Conservation (phyloP, 768 basidiomycete species). For the Neoboletus subvelutipes region DNA sequence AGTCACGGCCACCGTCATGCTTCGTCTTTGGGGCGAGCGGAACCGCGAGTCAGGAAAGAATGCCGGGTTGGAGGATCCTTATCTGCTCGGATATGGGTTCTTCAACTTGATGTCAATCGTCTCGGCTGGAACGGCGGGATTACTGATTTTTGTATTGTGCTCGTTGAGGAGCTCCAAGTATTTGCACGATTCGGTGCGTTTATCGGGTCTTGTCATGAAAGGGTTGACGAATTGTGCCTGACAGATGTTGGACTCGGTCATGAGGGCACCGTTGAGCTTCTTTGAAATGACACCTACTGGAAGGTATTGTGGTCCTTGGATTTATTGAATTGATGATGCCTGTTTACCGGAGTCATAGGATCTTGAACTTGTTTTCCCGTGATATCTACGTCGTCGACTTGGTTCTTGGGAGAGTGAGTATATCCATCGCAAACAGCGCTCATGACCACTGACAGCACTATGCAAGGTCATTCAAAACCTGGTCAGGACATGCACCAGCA, state of each 20-base stretch:
- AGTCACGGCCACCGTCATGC: constrained; percentile 59
- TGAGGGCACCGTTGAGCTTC: constrained; percentile 82
- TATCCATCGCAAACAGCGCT: rapidly evolving
- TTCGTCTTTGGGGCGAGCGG: constrained; percentile 83
- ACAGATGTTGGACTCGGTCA: constrained; percentile 77
- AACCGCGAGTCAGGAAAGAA: constrained; percentile 63
- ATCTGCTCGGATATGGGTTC: constrained; percentile 64
- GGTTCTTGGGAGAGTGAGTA: constrained; percentile 60
- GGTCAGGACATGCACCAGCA: constrained; percentile 60
- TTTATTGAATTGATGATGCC: neutral
- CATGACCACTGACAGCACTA: neutral
- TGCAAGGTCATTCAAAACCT: constrained; percentile 62
- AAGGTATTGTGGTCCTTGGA: constrained; percentile 43
- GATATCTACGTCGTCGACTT: constrained; percentile 89
- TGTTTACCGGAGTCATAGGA: constrained; percentile 39
- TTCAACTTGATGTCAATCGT: constrained; percentile 61
- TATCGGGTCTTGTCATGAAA: neutral
- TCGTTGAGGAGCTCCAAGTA: constrained; percentile 69
- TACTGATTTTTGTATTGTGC: constrained; percentile 77
- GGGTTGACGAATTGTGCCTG: neutral
- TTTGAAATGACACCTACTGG: constrained; percentile 90
- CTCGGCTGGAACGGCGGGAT: constrained; percentile 51
- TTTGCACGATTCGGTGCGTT: constrained; percentile 72
- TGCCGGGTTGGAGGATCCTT: constrained; percentile 50
- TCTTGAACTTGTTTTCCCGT: constrained; percentile 88